These are phyloP conservation scores for Calonectria hawksworthii DNA, from an alignment of 2,329 filamentous ascomycete species.

Conservation along the genomic window DNA sequence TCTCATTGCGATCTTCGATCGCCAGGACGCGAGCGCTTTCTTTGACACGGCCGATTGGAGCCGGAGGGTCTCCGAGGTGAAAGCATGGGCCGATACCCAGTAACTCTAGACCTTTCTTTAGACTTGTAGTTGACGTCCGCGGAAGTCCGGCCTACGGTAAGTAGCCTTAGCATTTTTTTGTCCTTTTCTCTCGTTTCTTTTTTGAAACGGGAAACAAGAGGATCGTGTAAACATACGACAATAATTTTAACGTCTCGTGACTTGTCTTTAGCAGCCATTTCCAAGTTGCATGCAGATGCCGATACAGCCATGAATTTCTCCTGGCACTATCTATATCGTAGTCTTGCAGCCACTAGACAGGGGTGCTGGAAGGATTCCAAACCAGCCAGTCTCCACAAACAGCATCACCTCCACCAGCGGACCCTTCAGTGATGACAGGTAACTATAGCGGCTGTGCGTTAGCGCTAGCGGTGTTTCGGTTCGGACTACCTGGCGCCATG, in stretches of 20 bases:
- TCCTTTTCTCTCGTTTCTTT: background rate
- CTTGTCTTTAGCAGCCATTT: constrained; percentile 16
- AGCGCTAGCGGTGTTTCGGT: background rate
- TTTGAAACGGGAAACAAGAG: background rate
- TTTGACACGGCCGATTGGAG: constrained; percentile 31
- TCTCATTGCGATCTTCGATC: constrained; percentile 31
- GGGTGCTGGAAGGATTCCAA: background rate
- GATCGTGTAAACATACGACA: constrained; percentile 19
- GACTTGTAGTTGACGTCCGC: constrained; percentile 36
- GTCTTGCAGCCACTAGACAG: background rate
- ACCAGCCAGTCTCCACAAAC: background rate
- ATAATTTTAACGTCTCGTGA: constrained; percentile 32
- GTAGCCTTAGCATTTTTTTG: background rate
- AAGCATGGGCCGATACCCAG: constrained; percentile 33
- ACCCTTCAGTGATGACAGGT: background rate
- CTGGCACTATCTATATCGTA: background rate
- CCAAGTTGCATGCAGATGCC: background rate
- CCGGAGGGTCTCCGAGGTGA: constrained; percentile 38
- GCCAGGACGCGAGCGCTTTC: constrained; percentile 35
- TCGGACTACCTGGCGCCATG: background rate
- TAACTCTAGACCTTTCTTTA: constrained; percentile 38
- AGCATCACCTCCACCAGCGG: background rate
- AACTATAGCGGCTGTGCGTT: background rate
- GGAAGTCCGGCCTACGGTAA: constrained; percentile 30
- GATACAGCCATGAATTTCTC: background rate